These are phyloP conservation scores for Mycena galopus DNA, from an alignment of 768 basidiomycete genomes.

Conservation along the genomic window DNA sequence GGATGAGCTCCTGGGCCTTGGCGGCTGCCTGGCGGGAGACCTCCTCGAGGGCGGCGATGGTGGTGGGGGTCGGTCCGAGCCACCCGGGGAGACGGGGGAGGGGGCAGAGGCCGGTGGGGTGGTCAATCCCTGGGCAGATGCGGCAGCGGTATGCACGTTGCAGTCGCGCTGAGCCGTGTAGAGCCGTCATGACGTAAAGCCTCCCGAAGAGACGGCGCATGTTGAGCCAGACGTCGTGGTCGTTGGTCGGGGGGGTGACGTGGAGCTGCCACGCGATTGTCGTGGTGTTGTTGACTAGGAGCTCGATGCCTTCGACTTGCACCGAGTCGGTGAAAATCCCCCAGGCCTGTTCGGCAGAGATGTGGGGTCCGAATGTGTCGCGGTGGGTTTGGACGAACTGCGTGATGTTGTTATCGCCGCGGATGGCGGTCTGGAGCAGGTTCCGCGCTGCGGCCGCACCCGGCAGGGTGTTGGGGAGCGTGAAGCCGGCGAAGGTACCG, in stretches of 20 bases:
- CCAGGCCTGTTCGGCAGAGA: no score
- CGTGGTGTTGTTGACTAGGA: background rate
- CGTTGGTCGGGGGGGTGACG: background rate
- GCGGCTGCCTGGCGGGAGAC: no score
- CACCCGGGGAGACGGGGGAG: background rate
- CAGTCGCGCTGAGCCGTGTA: background rate
- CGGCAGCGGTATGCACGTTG: background rate
- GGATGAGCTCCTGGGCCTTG: background rate
- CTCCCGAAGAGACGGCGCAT: background rate
- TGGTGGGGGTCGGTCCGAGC: conserved; percentile 15
- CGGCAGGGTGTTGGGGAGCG: no score
- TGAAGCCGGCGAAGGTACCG: no score
- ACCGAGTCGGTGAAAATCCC: no score
- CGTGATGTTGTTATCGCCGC: no score
- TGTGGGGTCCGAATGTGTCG: no score
- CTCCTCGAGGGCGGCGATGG: background rate
- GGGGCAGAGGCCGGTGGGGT: no score
- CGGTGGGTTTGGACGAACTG: no score
- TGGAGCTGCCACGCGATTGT: background rate
- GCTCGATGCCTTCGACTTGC: no score
- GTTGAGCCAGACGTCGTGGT: background rate
- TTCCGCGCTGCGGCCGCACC: no score
- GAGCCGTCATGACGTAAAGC: background rate
- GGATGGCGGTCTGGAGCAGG: no score
- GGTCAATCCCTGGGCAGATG: conserved; percentile 13